phyloP scores from a whole-genome alignment of 306 rosid species.

The Macrotyloma uniflorum region DNA sequence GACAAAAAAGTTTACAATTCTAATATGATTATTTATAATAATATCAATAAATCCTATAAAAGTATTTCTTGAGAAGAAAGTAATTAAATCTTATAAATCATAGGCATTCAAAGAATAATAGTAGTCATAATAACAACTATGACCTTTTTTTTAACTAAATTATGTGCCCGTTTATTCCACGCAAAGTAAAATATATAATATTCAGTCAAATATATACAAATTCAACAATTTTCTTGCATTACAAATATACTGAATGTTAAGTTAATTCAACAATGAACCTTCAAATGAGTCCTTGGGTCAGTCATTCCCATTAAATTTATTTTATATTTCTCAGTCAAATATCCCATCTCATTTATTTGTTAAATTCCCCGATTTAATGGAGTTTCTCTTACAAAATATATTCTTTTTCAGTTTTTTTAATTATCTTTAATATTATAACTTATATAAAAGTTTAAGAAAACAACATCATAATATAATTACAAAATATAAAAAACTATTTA shows the following conservation, averaged over 20 bases:
- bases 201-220: not conserved
- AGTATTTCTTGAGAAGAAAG: not conserved
- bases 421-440: not conserved
- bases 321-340: constrained; percentile 2
- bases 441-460: not conserved
- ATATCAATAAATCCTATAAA: not conserved
- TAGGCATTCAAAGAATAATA: not conserved
- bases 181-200: not conserved
- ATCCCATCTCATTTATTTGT: not conserved
- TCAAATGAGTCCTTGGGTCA: not conserved
- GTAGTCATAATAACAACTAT: not conserved
- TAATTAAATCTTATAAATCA: not conserved
- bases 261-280: not conserved
- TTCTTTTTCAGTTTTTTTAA: not conserved
- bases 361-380: not conserved
- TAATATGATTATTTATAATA: not conserved
- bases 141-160: not conserved
- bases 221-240: not conserved
- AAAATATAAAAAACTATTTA: too few species aligned
- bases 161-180: not conserved
- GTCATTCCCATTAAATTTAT: not conserved
- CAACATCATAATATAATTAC: not conserved
- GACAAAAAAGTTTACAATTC: too few species aligned
- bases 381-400: not conserved
- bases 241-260: too few species aligned